phyloP scores from a whole-genome alignment of 495 filamentous ascomycete genomes.

The Hypomontagnella monticulosa region DNA sequence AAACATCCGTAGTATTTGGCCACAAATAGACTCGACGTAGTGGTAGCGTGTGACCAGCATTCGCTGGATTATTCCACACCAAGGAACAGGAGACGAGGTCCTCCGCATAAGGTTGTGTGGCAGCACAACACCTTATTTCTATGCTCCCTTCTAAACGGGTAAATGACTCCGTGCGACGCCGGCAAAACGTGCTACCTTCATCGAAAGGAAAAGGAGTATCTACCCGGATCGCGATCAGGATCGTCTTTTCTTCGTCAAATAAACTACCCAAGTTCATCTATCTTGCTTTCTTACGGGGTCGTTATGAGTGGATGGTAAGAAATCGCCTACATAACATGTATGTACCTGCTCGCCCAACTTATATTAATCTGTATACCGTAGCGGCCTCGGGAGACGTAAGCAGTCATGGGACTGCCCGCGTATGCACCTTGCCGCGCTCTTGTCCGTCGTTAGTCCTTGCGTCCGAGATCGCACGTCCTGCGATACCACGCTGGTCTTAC shows the following conservation, averaged over 20 bases:
- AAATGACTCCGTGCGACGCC: constrained; percentile 29
- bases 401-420: constrained; percentile 32
- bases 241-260: constrained; percentile 8
- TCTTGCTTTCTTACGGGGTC: constrained; percentile 5
- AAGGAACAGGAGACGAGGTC: constrained; percentile 1
- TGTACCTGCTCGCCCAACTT: constrained; percentile 13
- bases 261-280: neutral
- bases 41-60: constrained; percentile 20
- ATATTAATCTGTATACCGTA: neutral
- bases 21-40: constrained; percentile 8
- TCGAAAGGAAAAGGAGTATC: constrained; percentile 27
- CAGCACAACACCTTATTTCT: constrained; percentile 19
- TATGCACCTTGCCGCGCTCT: constrained; percentile 40
- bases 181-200: constrained; percentile 17
- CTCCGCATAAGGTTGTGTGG: constrained; percentile 30
- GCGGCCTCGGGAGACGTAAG: constrained; percentile 15
- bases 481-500: constrained; percentile 40
- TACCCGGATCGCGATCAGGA: constrained; percentile 29
- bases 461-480: constrained; percentile 40
- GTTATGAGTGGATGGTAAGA: constrained; percentile 14
- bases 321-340: constrained; percentile 19
- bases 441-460: constrained; percentile 28
- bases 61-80: neutral
- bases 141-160: constrained; percentile 19
- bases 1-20: constrained; percentile 1